Evolutionary conservation across 768 basidiomycete species (phyloP).

Genomic region (Fomitopsis pulvina): DNA sequence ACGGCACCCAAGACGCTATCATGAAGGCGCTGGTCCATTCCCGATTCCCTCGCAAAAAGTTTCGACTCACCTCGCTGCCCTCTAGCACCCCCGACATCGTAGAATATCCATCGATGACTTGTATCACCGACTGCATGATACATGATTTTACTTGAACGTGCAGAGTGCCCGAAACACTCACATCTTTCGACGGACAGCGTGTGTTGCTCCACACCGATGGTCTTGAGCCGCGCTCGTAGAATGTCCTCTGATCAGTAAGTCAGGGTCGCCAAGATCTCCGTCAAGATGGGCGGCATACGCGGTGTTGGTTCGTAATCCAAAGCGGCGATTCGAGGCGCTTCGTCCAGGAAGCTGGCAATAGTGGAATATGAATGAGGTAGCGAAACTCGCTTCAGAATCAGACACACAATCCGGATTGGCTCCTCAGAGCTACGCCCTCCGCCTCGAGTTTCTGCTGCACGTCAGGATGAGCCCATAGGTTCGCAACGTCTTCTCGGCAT

Average conservation of each 20-base stretch:
- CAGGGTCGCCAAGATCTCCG: neutral
- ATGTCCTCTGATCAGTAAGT: conserved; percentile 42
- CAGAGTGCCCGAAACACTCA: conserved; percentile 8
- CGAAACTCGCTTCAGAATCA: conserved; percentile 10
- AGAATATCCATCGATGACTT: conserved; percentile 52
- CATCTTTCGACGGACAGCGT: conserved; percentile 43
- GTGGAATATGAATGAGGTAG: neutral
- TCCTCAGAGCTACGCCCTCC: conserved; percentile 42
- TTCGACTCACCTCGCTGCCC: conserved; percentile 43
- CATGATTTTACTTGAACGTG: neutral
- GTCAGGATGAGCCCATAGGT: conserved; percentile 42
- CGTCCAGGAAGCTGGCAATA: conserved; percentile 47
- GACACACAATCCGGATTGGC: conserved; percentile 59
- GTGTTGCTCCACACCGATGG: conserved; percentile 61
- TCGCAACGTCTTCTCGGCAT: conserved; percentile 45
- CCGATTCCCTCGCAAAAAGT: neutral
- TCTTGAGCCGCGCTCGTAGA: conserved; percentile 55
- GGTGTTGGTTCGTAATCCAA: conserved; percentile 43
- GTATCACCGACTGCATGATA: conserved; percentile 12
- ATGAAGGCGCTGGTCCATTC: neutral
- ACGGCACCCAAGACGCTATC: conserved; percentile 60
- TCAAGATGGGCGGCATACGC: neutral
- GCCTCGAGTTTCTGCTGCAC: conserved; percentile 38
- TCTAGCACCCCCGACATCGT: conserved; percentile 59
- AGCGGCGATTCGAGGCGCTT: conserved; percentile 43